phyloP scores from a whole-genome alignment of 2,329 filamentous ascomycete genomes.

The Bisporella sp. region DNA sequence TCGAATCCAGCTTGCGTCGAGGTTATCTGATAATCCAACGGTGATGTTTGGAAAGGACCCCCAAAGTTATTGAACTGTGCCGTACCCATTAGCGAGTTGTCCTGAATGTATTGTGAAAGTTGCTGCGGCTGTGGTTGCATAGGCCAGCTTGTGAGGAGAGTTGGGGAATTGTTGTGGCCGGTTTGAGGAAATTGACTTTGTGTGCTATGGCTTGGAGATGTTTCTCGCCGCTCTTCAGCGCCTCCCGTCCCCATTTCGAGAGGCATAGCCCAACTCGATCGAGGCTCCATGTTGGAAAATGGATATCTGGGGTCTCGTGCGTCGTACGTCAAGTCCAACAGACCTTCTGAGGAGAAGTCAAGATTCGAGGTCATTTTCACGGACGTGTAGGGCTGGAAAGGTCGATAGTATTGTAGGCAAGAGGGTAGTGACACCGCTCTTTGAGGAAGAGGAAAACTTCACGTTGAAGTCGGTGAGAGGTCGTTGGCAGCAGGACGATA shows the following conservation, averaged over 20 bases:
- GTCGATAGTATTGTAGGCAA: slow-evolving; percentile 40
- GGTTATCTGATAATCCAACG: slow-evolving; percentile 34
- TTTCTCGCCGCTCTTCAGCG: slow-evolving; percentile 24
- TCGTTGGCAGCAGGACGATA: slow-evolving; percentile 13
- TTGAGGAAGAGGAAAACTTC: slow-evolving; percentile 24
- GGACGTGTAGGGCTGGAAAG: slow-evolving; percentile 21
- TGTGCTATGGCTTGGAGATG: slow-evolving; percentile 35
- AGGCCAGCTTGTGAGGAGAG: slow-evolving; percentile 53
- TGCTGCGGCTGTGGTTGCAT: slow-evolving; percentile 33
- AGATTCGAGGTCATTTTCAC: slow-evolving; percentile 45
- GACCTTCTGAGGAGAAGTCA: slow-evolving; percentile 56
- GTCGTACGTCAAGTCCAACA: slow-evolving; percentile 56
- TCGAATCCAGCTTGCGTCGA: slow-evolving; percentile 57
- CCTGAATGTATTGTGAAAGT: slow-evolving; percentile 26
- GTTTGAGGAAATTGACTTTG: slow-evolving; percentile 27
- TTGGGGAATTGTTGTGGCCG: slow-evolving; percentile 40
- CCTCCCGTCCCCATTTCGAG: slow-evolving; percentile 25
- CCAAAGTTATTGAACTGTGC: slow-evolving; percentile 24
- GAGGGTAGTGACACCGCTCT: slow-evolving; percentile 28
- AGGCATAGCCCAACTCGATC: slow-evolving; percentile 27
- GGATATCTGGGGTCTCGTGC: slow-evolving; percentile 47
- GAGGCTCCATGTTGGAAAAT: slow-evolving; percentile 36
- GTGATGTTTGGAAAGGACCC: slow-evolving; percentile 24
- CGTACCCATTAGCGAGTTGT: slow-evolving; percentile 26
- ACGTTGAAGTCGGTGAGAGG: slow-evolving; percentile 26